Evolutionary conservation across 2,329 filamentous ascomycete species (phyloP).

Genomic region (Phialemonium atrogriseum): DNA sequence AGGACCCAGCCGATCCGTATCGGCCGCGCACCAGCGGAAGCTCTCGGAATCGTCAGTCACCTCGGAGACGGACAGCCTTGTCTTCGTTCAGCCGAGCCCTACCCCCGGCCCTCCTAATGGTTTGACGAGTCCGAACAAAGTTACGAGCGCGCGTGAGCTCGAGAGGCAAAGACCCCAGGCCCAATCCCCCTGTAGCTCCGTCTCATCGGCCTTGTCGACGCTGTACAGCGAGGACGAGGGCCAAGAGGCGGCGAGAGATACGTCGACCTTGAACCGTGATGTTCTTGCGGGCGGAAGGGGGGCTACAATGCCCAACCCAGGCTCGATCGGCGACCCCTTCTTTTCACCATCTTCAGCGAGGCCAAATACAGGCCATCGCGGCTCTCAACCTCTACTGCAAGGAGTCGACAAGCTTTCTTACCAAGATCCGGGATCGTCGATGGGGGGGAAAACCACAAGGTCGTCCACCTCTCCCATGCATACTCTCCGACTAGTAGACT

Average conservation of each 20-base stretch:
- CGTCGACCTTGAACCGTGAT: conserved; percentile 3
- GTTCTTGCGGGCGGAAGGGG: conserved; percentile 8
- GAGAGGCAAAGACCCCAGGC: conserved; percentile 8
- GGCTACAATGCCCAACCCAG: conserved; percentile 1
- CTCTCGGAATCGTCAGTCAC: conserved; percentile 23
- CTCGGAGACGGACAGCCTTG: conserved; percentile 33
- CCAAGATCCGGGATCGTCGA: too few species aligned
- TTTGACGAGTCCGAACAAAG: conserved; percentile 36
- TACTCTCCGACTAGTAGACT: too few species aligned
- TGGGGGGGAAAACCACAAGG: too few species aligned
- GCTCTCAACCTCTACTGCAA: background rate
- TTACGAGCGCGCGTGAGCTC: too few species aligned
- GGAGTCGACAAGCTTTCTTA: too few species aligned
- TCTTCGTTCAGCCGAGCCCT: conserved; percentile 24
- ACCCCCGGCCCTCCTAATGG: conserved; percentile 26
- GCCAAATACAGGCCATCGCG: background rate
- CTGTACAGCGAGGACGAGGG: conserved; percentile 46
- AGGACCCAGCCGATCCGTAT: conserved; percentile 3
- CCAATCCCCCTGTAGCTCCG: conserved; percentile 31
- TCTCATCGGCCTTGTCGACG: conserved; percentile 47
- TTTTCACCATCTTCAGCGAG: background rate
- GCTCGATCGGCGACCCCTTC: conserved; percentile 1
- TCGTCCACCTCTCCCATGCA: too few species aligned
- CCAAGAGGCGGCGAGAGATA: conserved; percentile 21
- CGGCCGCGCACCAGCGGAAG: conserved; percentile 17